Evolutionary conservation across 768 basidiomycete genomes (phyloP), one percentile per base, ranked within the genome.

Genomic region (Leccinum incarnatum): DNA sequence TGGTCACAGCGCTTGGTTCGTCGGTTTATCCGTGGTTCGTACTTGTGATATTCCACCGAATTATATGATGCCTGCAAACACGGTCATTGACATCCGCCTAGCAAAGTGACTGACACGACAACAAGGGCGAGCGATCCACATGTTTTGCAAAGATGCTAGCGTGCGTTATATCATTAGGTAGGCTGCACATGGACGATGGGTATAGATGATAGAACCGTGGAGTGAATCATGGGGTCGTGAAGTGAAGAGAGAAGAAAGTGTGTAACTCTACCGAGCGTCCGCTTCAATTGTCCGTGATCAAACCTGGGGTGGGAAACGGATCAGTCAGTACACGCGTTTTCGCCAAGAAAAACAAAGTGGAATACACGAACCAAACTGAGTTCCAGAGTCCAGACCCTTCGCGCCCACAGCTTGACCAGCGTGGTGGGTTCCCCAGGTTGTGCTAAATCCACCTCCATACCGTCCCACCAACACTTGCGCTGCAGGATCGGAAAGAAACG

Each of bases 381-480:
- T 78, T 99, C 97, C 57, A 99, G 79, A 10, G 97, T 99, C 97
- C 97, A 99, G 15, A 99, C 97, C 58, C 97, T 79, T 58, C 97
- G 83, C 19, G 96, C 95, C 96, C 97, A 98, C 49, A 99, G 81
- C 75, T 98, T 98, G 65, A 95, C 83, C 10, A 74, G 76, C 66
- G 81, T 78, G 9, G 81, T 68, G 53, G 83, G 75, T 37, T 80
- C 80, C 4, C 77, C 84, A 1, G 78, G 71, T 4, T 81, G 78
- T 8, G 89, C 84, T 46, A 98, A 70, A 55, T 97, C 91, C 19
- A 96, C 86, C 63, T 96, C 94, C 40, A 95, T 80, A 11, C 96
- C 96, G 66, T 99, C 97, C 97, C 97, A 99, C 97, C 97, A 99
- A 76, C 96, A 98, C 78, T 99, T 98, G 45, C 97, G 82, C 95